Percentiles rank a stretch among this genome's conserved stretches.
Conservation (phyloP, 768 basidiomycete genomes). For the Suillus alpinus region DNA sequence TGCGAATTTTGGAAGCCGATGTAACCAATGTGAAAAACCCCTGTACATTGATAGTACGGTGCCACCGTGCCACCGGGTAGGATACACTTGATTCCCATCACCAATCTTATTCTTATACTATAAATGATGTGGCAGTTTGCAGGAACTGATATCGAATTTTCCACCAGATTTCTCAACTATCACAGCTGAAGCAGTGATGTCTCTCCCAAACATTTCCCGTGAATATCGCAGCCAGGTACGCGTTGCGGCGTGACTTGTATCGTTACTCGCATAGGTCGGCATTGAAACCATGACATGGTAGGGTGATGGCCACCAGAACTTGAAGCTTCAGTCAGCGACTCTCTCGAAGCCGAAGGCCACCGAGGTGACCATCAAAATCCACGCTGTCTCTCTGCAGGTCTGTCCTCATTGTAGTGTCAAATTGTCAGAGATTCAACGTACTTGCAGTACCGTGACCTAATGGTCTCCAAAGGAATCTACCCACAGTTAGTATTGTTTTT, state of each 20-base stretch:
- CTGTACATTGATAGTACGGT: not conserved
- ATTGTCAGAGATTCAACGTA: not conserved
- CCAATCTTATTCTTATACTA: not conserved
- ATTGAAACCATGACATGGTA: constrained; percentile 3
- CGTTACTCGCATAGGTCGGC: not conserved
- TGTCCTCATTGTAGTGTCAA: not conserved
- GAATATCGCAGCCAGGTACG: constrained; percentile 18
- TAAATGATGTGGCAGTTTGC: not conserved
- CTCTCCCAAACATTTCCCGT: constrained; percentile 11
- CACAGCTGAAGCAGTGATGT: constrained; percentile 8
- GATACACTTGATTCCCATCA: not conserved
- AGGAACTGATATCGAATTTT: not conserved
- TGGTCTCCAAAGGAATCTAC: constrained; percentile 39
- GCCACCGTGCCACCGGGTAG: not conserved
- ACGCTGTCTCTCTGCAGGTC: constrained; percentile 56
- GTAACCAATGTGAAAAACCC: too few relatives aligned
- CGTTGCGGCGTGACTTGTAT: not conserved
- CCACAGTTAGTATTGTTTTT: constrained; percentile 24
- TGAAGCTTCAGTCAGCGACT: constrained; percentile 23
- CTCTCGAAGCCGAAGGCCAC: constrained; percentile 36
- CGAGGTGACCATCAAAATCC: constrained; percentile 55
- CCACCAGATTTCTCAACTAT: not conserved
- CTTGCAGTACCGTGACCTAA: constrained; percentile 48
- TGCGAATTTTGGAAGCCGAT: too few relatives aligned
- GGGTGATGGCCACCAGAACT: constrained; percentile 26